Evolutionary conservation across 202 grass and related monocot species (phyloP), one percentile per base, ranked within the genome.

Genomic region (Zizania palustris): DNA sequence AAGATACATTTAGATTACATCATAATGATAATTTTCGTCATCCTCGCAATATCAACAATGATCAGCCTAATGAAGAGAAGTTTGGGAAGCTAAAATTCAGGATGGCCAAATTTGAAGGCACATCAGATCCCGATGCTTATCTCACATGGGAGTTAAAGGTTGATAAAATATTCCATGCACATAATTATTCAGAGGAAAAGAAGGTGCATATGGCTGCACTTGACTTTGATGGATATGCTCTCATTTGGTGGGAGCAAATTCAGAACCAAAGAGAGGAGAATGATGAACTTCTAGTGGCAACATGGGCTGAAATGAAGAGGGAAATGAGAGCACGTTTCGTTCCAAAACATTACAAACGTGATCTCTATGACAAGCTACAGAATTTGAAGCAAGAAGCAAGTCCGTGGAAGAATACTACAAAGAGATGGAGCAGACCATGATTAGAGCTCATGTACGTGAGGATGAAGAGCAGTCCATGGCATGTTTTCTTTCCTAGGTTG

Each of bases 191-290:
- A 2, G 7, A 57, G 19, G 54, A 57, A 3, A 57, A 57, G 19
- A 57, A 28, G 8, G n/a, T 57, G n/a, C 54, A 57, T 20, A 57
- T 57, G 19, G 54, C 19, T 3, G 18, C 54, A 11, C 54, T 57
- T 28, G 54, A 57, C 6, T 57, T 57, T 22, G 54, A 63, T 63
- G 60, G 60, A 7, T 63, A 63, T 40, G 14, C 60, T 60, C 57
- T 60, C 8, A 60, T 60, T 60, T 60, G 57, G 57, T 60, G 57
- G 57, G 21, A 60, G 4, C 60, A 63, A 63, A n/a, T 63, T 8
- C 13, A 40, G 36, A 63, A 40, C 36, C 60, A 63, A 63, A 40
- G 36, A 63, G 36, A 63, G 35, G 60, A 40, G 11, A n/a, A 4
- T 18, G 13, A 15, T 63, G 36, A 39, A 2, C 12, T 60, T 34